Percentiles rank a stretch among this genome's conserved stretches.
phyloP scores from a whole-genome alignment of 371 early-diverging fungal species.

The Lichtheimia corymbifera region DNA sequence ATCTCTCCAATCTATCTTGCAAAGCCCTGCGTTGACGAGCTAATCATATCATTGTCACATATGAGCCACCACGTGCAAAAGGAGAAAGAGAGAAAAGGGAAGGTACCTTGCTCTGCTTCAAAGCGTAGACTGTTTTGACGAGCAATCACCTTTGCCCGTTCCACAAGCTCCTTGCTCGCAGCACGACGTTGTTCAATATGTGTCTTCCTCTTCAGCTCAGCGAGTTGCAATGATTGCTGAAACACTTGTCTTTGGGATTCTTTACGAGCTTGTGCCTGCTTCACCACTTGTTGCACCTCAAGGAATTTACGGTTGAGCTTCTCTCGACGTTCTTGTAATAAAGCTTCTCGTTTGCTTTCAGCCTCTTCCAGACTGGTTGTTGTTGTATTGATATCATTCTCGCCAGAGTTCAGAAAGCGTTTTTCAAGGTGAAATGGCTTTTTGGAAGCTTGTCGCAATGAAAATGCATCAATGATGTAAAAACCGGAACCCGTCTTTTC shows the following conservation, averaged over 20 bases:
- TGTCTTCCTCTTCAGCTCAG: constrained; percentile 37
- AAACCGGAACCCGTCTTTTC: constrained; percentile 20
- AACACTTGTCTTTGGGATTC: constrained; percentile 27
- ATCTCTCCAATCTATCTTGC: constrained; percentile 20
- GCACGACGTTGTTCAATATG: constrained; percentile 41
- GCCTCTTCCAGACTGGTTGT: constrained; percentile 22
- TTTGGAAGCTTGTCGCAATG: constrained; percentile 26
- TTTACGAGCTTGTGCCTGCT: constrained; percentile 26
- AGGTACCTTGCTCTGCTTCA: constrained; percentile 28
- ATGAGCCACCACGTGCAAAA: neutral
- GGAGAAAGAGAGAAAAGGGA: neutral
- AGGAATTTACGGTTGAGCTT: constrained; percentile 30
- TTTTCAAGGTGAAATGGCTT: constrained; percentile 40
- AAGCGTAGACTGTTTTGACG: constrained; percentile 27
- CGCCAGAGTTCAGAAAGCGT: constrained; percentile 24
- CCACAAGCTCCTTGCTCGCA: constrained; percentile 38
- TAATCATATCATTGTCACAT: neutral
- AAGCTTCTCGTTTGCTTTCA: constrained; percentile 34
- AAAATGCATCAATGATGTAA: constrained; percentile 26
- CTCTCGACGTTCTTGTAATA: constrained; percentile 30
- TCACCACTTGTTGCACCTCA: constrained; percentile 31
- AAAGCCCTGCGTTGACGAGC: constrained; percentile 16
- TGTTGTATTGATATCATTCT: constrained; percentile 9
- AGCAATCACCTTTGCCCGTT: constrained; percentile 42
- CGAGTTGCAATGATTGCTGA: constrained; percentile 32